Base-by-base conservation (phyloP, 768 basidiomycete genomes). In the Boletus huronensis region DNA sequence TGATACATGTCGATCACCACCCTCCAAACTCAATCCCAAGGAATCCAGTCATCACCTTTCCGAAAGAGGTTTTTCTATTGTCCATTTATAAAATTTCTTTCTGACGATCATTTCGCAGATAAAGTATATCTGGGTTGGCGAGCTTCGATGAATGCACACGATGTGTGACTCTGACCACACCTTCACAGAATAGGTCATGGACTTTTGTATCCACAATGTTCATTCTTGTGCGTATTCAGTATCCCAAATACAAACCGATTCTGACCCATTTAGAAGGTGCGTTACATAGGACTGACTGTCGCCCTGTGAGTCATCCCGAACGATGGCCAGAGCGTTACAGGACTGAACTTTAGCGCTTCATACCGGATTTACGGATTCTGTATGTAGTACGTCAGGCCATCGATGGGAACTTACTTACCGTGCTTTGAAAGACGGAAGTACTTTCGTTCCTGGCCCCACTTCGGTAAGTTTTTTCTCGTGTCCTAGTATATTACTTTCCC, bases 91-190 rank as follows among this genome's bases (percentile, higher is more conserved):
- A 1, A 36, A 14, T 5, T 34, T 6, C 13, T 16, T 6, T 17
- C 6, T n/a, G 7, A 36, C 6, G 17, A n/a, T 17, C 8, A 25
- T 25, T 36, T n/a, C 8, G n/a, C 17, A 36, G 35, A 16, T 36
- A 36, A 36, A n/a, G 9, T n/a, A n/a, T 17, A 36, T 65, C 14
- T 65, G 65, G 64, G 64, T 65, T 23, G 26, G 64, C 23, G 19
- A 36, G 19, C 3, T 8, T 36, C n/a, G 7, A n/a, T 9, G 35
- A 36, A 36, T 17, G 10, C 8, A 35, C 25, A 29, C 2, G 5
- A 16, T 32, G 3, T 7, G 9, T 16, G 8, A 32, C 5, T 26
- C 53, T 59, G 38, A 64, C 23, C 8, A 1, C 1, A 7, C 17
- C 3, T 38, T 46, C 23, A 50, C 38, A 66, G 64, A 57, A 21